Evolutionary conservation across 2,329 filamentous ascomycete species (phyloP).

Genomic region (Teratosphaeria viscida): DNA sequence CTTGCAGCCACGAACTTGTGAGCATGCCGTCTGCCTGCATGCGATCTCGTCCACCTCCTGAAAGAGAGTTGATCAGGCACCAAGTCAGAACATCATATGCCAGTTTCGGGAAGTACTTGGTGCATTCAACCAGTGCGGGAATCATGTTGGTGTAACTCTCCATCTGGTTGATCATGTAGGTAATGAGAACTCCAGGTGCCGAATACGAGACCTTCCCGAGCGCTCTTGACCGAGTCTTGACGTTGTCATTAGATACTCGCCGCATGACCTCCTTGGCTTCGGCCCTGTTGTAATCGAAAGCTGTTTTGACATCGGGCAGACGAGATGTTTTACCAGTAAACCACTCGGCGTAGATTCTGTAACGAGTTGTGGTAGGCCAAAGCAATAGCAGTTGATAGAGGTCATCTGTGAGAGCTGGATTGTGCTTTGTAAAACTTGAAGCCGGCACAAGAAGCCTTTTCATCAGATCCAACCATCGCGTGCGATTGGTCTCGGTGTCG

Average conservation of each 20-base stretch:
- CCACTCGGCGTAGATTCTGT: slow-evolving; percentile 90
- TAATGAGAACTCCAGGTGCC: slow-evolving; percentile 84
- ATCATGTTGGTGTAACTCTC: slow-evolving; percentile 93
- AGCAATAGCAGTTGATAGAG: slow-evolving; percentile 73
- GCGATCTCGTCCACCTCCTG: slow-evolving; percentile 44
- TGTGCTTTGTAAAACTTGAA: slow-evolving; percentile 74
- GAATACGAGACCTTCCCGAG: slow-evolving; percentile 88
- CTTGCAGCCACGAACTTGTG: slow-evolving; percentile 85
- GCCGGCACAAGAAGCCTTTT: slow-evolving; percentile 78
- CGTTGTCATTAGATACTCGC: slow-evolving; percentile 77
- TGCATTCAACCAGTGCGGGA: slow-evolving; percentile 87
- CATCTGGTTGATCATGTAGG: slow-evolving; percentile 77
- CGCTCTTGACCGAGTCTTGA: slow-evolving; percentile 72
- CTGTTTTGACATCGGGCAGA: slow-evolving; percentile 63
- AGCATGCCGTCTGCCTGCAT: slow-evolving; percentile 58
- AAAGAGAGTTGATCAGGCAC: slow-evolving; percentile 69
- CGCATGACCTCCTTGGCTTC: slow-evolving; percentile 84
- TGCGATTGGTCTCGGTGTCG: slow-evolving; percentile 55
- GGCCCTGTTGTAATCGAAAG: slow-evolving; percentile 64
- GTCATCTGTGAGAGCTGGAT: slow-evolving; percentile 74
- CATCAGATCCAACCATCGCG: slow-evolving; percentile 76
- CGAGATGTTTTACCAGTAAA: slow-evolving; percentile 67
- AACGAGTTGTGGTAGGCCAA: slow-evolving; percentile 67
- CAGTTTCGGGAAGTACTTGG: slow-evolving; percentile 82
- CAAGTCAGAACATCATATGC: slow-evolving; percentile 91